phyloP scores from a whole-genome alignment of 2,329 filamentous ascomycete species.

The Colletotrichum theobromicola region DNA sequence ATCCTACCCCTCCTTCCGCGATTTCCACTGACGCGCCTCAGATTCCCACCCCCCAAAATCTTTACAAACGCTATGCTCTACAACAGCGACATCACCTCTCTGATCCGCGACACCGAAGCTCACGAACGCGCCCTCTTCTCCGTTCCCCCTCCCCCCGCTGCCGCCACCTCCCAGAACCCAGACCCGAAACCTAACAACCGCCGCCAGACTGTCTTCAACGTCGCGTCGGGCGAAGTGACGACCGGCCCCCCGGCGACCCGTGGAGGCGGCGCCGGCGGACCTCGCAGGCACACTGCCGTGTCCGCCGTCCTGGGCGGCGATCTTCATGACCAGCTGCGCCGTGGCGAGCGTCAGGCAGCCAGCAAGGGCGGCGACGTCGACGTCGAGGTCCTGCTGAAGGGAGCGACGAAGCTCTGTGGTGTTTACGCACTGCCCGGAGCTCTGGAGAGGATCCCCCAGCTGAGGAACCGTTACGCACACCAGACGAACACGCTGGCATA shows the following conservation, averaged over 20 bases:
- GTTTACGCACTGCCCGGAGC: conserved; percentile 88
- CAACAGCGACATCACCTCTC: conserved; percentile 87
- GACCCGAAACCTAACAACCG: conserved; percentile 50
- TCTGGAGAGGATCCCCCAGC: conserved; percentile 73
- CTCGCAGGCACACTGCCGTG: conserved; percentile 80
- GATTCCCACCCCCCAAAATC: conserved; percentile 89
- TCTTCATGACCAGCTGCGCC: conserved; percentile 79
- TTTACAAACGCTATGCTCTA: conserved; percentile 93
- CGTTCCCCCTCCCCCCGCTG: conserved; percentile 72
- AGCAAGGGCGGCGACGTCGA: conserved; percentile 75
- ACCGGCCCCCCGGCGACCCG: conserved; percentile 46
- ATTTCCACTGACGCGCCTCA: conserved; percentile 39
- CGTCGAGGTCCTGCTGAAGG: conserved; percentile 81
- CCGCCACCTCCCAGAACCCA: conserved; percentile 43
- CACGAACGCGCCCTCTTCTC: conserved; percentile 97
- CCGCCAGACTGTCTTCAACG: conserved; percentile 70
- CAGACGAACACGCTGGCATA: conserved; percentile 76
- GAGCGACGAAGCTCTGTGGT: conserved; percentile 87
- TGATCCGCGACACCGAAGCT: conserved; percentile 93
- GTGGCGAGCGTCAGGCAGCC: conserved; percentile 52
- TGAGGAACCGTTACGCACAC: conserved; percentile 75
- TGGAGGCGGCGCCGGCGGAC: conserved; percentile 40
- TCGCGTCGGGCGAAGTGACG: conserved; percentile 66
- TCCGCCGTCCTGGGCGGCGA: conserved; percentile 88
- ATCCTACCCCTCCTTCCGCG: conserved; percentile 7